Base-by-base conservation (phyloP, 805 yeast genomes). In the Candida suzukii region DNA sequence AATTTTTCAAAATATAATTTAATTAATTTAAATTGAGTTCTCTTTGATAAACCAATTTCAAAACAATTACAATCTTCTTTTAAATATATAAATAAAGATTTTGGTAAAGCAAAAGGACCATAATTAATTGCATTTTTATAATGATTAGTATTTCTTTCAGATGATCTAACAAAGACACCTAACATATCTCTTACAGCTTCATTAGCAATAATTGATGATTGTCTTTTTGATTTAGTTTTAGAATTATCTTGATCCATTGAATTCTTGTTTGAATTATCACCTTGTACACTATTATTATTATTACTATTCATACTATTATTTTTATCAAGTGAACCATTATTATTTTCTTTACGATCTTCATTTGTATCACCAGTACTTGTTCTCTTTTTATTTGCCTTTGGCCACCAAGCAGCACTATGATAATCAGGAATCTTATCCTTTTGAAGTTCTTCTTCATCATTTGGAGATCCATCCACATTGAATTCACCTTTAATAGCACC, bases 1-100 rank as follows among this genome's bases (percentile, higher is more conserved):
- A 70, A 49, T 36, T 65, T 64, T 42, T 56, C 59, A 46, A 68
- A 67, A 48, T 66, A 71, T 2, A 70, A 47, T 33, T 58, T 51
- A 31, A 66, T 60, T 30, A 71, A 52, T 30, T 38, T 41, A 26
- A 38, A 47, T 21, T 49, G 52, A 14, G 39, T 33, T 6, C 20
- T 33, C 32, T 45, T 49, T 4, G 38, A 24, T 18, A 49, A 27
- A 0, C 46, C 49, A 38, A 49, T 45, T 14, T 45, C 41, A 29
- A 49, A 49, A 26, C 47, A 45, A 17, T 44, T 35, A 32, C 46
- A 41, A 14, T 42, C 45, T 2, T 39, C 34, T 22, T 44, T 30
- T 19, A 49, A 39, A 38, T 49, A 49, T 22, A 29, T 36, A 33
- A 37, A 49, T 18, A 49, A 19, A 2, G 45, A 29, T 19, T 38